Conservation (phyloP, 192 early-diverging fungal species). For the Rhizophagus prolifer region DNA sequence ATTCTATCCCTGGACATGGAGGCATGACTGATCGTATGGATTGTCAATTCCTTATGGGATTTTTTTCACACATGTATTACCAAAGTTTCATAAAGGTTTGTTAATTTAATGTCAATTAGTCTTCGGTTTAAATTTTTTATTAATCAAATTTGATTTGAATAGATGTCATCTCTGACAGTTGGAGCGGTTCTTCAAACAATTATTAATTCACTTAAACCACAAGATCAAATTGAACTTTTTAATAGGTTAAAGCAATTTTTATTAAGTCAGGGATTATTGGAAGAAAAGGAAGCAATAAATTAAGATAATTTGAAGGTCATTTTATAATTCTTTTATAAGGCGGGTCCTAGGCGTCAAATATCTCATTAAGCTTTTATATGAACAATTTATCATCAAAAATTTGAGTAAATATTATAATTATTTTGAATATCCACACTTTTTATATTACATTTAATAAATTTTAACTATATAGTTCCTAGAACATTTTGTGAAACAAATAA, state of each 20-base stretch:
- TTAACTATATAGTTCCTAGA: too few relatives aligned
- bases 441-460: too few relatives aligned
- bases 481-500: too few relatives aligned
- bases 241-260: slow-evolving; percentile 42
- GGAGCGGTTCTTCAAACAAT: slow-evolving; percentile 36
- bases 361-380: too few relatives aligned
- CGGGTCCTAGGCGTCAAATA: too few relatives aligned
- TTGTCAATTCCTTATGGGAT: slow-evolving; percentile 96
- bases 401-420: too few relatives aligned
- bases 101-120: background rate
- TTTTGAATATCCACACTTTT: too few relatives aligned
- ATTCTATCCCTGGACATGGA: slow-evolving; percentile 96
- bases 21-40: slow-evolving; percentile 97
- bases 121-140: background rate
- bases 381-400: too few relatives aligned
- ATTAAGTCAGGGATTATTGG: slow-evolving; percentile 38
- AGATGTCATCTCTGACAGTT: slow-evolving; percentile 32
- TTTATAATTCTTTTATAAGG: background rate
- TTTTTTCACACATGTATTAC: slow-evolving; percentile 91
- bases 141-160: background rate
- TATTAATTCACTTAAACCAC: slow-evolving; percentile 35
- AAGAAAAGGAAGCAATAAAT: background rate
- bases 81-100: slow-evolving; percentile 78
- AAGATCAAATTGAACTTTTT: slow-evolving; percentile 44
- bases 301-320: too few relatives aligned